Evolutionary conservation across 305 asterid genomes (phyloP).

Genomic region (Fraxinus xanthoxyloides): DNA sequence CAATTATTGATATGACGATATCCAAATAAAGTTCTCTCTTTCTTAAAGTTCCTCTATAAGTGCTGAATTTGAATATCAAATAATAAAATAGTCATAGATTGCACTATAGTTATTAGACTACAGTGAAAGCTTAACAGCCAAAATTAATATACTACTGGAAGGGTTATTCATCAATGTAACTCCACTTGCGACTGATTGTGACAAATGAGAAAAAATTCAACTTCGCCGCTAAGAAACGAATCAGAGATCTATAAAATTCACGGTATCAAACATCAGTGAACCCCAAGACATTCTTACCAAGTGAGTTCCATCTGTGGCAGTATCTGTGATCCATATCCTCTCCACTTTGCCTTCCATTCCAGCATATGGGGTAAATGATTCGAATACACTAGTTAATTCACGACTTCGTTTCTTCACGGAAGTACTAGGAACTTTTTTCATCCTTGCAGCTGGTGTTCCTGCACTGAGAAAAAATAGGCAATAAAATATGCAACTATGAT

Average conservation of each 20-base stretch:
- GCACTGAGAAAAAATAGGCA: slow-evolving; percentile 22
- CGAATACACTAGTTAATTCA: slow-evolving; percentile 76
- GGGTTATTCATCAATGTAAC: not conserved
- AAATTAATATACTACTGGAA: not conserved
- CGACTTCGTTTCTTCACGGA: slow-evolving; percentile 78
- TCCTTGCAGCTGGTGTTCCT: slow-evolving; percentile 92
- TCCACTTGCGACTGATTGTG: not conserved
- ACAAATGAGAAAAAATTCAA: not conserved
- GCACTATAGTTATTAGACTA: not conserved
- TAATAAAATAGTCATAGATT: not conserved
- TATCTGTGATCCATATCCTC: slow-evolving; percentile 88
- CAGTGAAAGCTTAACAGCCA: not conserved
- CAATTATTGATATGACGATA: not conserved
- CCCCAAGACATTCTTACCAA: slow-evolving; percentile 39
- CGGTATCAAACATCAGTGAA: not conserved
- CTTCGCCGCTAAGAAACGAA: not conserved
- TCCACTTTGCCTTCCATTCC: slow-evolving; percentile 86
- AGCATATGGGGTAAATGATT: slow-evolving; percentile 75
- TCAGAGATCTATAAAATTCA: not conserved
- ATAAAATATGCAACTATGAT: not conserved
- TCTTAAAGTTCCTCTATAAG: not conserved
- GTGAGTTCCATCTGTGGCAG: slow-evolving; percentile 74
- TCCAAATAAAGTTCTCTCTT: not conserved
- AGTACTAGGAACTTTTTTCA: slow-evolving; percentile 89
- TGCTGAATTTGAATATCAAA: not conserved